These are phyloP conservation scores for Oxytropis ochrocephala DNA, from an alignment of 306 rosid species.

Conservation along the genomic window DNA sequence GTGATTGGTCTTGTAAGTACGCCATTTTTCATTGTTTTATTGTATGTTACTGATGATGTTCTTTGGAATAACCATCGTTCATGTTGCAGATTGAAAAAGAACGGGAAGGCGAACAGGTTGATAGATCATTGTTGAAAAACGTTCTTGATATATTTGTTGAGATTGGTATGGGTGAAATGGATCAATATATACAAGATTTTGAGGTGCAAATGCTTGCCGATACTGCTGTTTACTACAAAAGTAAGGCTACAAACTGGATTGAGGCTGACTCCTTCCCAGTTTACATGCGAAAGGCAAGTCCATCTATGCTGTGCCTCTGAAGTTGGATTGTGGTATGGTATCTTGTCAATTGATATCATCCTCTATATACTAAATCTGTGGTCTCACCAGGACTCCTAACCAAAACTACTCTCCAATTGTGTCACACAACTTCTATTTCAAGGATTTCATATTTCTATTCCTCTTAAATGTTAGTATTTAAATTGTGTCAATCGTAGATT, in stretches of 20 bases:
- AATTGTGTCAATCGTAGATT: neutral
- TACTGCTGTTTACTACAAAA: conserved; percentile 55
- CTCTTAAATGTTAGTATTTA: neutral
- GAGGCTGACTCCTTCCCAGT: conserved; percentile 71
- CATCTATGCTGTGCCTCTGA: neutral
- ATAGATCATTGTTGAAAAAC: conserved; percentile 59
- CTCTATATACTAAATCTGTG: neutral
- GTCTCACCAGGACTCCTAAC: neutral
- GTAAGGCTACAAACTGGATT: conserved; percentile 73
- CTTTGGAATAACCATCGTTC: conserved; percentile 14
- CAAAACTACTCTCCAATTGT: no score
- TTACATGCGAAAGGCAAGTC: conserved; percentile 73
- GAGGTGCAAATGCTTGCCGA: conserved; percentile 53
- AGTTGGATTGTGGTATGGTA: neutral
- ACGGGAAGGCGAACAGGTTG: conserved; percentile 87
- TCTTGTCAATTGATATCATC: neutral
- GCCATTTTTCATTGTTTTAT: neutral
- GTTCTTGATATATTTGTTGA: conserved; percentile 64
- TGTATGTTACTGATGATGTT: neutral
- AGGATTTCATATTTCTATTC: neutral
- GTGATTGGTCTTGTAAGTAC: conserved; percentile 57
- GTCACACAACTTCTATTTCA: neutral
- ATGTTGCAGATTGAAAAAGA: conserved; percentile 60
- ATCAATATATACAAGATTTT: conserved; percentile 48
- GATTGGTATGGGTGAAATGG: conserved; percentile 65